Base-by-base conservation (phyloP, 306 rosid genomes). In the Cotoneaster glaucophyllus region DNA sequence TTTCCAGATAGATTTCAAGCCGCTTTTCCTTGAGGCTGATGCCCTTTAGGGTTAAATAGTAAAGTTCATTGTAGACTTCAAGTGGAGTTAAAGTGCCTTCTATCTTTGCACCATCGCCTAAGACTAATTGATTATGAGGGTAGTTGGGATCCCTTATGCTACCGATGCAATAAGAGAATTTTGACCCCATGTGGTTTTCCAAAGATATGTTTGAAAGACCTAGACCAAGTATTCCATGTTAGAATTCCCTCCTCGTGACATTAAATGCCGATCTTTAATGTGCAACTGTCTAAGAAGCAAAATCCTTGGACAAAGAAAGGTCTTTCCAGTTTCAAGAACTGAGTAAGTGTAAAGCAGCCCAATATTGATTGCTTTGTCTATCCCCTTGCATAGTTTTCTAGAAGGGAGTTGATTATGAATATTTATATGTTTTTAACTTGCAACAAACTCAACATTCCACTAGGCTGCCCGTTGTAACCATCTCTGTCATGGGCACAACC, bases 161-260 rank as follows among this genome's bases (percentile, higher is more conserved):
- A 4, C 87, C 90, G 58, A 84, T 52, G 85, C 88, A 87, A 69
- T 82, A 87, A 43, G 87, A 84, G 67, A 84, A 84, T 34, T 41
- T 82, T 3, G 37, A 45, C 8, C 87, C 87, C 11, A 78, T 21
- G 44, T 84, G 78, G 24, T 72, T 28, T 14, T 70, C 84, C 67
- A 87, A 19, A 73, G 85, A 82, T 3, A 8, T 0, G 15, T 11
- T 34, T 28, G 22, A 73, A 80, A 29, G 28, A 58, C 71, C 77
- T 31, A 82, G 82, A 62, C 84, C 88, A 37, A 87, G 66, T 39
- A 87, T 45, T 76, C 91, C 88, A 45, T 39, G 44, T 41, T 41
- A 39, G 10, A 39, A 39, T 39, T 39, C 43, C 43, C 11, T 39
- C 9, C 10, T 39, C 11, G 7, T 39, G 43, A 39, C 8, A 39